Conservation (phyloP, 345 rosid species). For the Citrus cavaleriei region DNA sequence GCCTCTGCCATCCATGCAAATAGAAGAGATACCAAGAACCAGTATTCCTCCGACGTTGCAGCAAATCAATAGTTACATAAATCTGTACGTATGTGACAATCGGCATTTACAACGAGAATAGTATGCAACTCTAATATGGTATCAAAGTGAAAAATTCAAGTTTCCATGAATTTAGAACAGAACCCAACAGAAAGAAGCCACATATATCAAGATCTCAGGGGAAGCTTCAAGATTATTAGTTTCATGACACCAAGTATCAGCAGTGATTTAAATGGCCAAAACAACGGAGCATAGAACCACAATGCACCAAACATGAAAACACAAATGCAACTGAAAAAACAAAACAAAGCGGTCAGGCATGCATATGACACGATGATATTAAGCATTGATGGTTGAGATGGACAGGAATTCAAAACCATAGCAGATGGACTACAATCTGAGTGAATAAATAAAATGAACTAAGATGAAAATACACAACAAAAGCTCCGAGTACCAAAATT, state of each 20-base stretch:
- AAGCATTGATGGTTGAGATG: not conserved
- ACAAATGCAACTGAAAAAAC: not conserved
- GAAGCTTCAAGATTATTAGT: not conserved
- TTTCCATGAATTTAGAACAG: too few species aligned
- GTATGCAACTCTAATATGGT: too few species aligned
- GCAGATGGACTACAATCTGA: conserved; percentile 18
- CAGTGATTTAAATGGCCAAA: not conserved
- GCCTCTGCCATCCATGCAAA: too few species aligned
- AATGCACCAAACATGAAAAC: not conserved
- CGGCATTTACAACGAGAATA: too few species aligned
- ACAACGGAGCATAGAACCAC: not conserved
- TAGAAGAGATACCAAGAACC: too few species aligned
- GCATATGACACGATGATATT: not conserved
- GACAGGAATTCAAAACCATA: not conserved
- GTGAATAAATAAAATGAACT: conserved; percentile 15
- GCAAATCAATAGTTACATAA: too few species aligned
- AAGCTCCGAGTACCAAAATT: conserved; percentile 27
- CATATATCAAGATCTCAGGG: too few species aligned
- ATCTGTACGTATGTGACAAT: too few species aligned
- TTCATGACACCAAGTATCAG: not conserved
- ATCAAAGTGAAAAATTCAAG: too few species aligned
- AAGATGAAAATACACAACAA: conserved; percentile 16
- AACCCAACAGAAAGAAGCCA: too few species aligned
- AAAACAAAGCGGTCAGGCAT: not conserved
- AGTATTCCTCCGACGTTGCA: too few species aligned